These are phyloP conservation scores for Saccharomyces kudriavzevii DNA, from an alignment of 805 yeast species.

Conservation along the genomic window DNA sequence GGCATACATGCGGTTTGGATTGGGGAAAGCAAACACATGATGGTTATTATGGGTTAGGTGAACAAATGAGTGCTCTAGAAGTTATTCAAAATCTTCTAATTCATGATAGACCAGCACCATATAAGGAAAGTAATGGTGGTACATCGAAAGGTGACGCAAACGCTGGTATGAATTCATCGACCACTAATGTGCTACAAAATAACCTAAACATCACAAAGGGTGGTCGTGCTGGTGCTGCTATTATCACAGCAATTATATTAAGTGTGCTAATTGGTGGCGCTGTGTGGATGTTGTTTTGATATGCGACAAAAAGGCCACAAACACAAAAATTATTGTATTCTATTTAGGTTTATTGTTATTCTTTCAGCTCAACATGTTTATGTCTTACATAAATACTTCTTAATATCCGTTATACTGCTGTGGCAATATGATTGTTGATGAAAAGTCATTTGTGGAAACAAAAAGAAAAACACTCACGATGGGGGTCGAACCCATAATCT, in stretches of 20 bases:
- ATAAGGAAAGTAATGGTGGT: constrained; percentile 45
- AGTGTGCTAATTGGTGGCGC: constrained; percentile 55
- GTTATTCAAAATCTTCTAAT: constrained; percentile 44
- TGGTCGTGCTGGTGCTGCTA: constrained; percentile 86
- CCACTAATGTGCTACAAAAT: constrained; percentile 31
- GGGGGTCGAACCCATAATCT: constrained; percentile 52
- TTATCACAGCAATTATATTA: constrained; percentile 69
- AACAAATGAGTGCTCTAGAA: constrained; percentile 69
- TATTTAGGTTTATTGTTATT: neutral
- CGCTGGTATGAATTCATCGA: constrained; percentile 40
- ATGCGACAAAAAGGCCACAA: neutral
- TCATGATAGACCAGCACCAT: constrained; percentile 43
- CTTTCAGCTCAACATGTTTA: neutral
- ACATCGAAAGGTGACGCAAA: constrained; percentile 47
- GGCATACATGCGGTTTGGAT: constrained; percentile 65
- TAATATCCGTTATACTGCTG: too few relatives aligned
- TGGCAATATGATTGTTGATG: neutral
- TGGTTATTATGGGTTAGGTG: constrained; percentile 64
- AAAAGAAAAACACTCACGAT: constrained; percentile 39
- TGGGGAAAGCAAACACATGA: constrained; percentile 60
- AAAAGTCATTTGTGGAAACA: too few relatives aligned
- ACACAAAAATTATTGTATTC: neutral
- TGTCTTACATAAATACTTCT: neutral
- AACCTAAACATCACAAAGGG: constrained; percentile 43
- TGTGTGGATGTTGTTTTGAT: constrained; percentile 68